phyloP scores from a whole-genome alignment of 2,329 filamentous ascomycete genomes.

The Colletotrichum siamense region DNA sequence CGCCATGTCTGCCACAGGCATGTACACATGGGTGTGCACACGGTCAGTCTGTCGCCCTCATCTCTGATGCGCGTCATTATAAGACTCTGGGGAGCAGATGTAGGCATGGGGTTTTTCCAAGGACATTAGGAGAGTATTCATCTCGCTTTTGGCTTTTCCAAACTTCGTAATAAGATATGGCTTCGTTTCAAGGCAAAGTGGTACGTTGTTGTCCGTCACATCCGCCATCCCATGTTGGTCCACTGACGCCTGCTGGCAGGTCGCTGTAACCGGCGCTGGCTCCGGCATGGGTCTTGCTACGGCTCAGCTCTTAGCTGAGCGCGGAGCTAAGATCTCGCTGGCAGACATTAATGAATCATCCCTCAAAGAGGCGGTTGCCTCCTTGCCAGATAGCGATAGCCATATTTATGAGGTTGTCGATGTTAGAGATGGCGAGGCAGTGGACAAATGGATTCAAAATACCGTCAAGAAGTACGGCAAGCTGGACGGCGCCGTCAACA shows the following conservation, averaged over 20 bases:
- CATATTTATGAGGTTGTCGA: slow-evolving; percentile 8
- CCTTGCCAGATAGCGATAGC: not conserved
- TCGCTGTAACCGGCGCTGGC: slow-evolving; percentile 53
- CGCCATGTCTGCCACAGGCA: not conserved
- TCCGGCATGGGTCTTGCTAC: slow-evolving; percentile 55
- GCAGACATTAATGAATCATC: slow-evolving; percentile 47
- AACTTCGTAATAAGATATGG: not conserved
- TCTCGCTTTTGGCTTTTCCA: not conserved
- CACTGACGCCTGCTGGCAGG: not conserved
- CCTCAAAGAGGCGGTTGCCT: slow-evolving; percentile 26
- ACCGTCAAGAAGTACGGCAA: slow-evolving; percentile 37
- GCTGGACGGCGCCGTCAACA: slow-evolving; percentile 49
- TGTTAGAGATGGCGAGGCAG: slow-evolving; percentile 8
- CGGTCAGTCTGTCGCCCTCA: not conserved
- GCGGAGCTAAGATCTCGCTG: slow-evolving; percentile 51
- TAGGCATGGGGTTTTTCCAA: not conserved
- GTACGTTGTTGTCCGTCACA: not conserved
- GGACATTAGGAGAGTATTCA: not conserved
- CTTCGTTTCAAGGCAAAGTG: not conserved
- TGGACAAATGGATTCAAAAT: slow-evolving; percentile 31
- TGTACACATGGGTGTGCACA: not conserved
- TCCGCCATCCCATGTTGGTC: not conserved
- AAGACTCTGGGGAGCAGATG: not conserved
- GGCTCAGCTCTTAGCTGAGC: slow-evolving; percentile 44
- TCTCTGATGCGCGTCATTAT: not conserved